phyloP scores from a whole-genome alignment of 176 grass and related monocot genomes.

The Oryza glumipatula region DNA sequence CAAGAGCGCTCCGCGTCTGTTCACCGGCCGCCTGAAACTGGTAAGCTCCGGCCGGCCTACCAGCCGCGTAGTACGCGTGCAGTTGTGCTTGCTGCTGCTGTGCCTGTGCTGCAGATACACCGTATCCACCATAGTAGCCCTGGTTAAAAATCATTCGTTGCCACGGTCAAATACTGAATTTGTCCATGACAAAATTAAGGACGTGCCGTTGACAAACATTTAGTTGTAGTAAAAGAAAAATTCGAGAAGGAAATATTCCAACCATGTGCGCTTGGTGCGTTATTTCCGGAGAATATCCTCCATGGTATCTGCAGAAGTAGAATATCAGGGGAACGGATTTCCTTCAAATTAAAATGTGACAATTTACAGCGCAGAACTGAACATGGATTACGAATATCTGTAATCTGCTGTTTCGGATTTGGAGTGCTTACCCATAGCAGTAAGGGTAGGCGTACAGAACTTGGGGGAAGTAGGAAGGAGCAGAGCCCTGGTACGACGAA shows the following conservation, averaged over 20 bases:
- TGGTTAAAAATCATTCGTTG: background rate
- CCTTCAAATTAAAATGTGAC: background rate
- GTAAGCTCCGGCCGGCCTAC: background rate
- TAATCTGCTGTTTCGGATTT: background rate
- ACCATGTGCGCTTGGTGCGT: constrained; percentile 63
- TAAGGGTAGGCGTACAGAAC: constrained; percentile 48
- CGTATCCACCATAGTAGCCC: background rate
- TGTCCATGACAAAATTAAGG: background rate
- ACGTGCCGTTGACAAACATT: background rate
- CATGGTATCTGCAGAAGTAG: constrained; percentile 42
- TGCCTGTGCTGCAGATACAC: background rate
- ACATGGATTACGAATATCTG: background rate
- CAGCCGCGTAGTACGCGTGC: constrained; percentile 10
- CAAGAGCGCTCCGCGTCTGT: background rate
- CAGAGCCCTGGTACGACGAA: constrained; percentile 41
- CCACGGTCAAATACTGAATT: too few species aligned
- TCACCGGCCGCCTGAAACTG: background rate
- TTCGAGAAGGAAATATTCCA: background rate
- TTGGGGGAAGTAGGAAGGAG: constrained; percentile 49
- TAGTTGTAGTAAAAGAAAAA: background rate
- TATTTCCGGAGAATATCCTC: constrained; percentile 53
- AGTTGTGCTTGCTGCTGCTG: constrained; percentile 2
- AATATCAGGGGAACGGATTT: background rate
- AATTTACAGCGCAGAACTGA: background rate
- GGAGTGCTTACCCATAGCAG: constrained; percentile 49